These are phyloP conservation scores for Beauveria caledonica DNA, from an alignment of 2,329 filamentous ascomycete genomes.

Conservation along the genomic window DNA sequence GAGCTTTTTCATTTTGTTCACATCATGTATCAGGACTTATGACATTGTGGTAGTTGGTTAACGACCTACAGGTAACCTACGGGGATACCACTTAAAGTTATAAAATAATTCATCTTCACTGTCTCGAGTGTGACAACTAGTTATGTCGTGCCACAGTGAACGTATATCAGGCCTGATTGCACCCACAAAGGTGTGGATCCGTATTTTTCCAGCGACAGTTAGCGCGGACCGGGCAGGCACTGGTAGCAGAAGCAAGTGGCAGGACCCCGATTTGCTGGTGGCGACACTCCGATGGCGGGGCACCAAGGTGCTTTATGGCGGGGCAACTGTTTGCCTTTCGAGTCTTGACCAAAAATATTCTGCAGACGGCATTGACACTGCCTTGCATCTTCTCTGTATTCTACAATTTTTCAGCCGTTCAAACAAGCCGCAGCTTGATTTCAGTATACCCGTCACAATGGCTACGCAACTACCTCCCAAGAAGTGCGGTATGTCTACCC, in stretches of 20 bases:
- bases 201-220: too few relatives aligned
- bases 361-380: background rate
- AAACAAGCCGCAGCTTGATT: background rate
- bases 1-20: background rate
- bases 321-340: background rate
- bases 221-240: background rate
- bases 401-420: background rate
- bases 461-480: constrained; percentile 43
- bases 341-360: constrained; percentile 3
- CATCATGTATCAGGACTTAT: background rate
- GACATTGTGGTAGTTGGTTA: background rate
- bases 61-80: background rate
- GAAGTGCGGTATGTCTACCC: constrained; percentile 45
- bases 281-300: constrained; percentile 11
- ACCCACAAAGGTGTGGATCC: too few relatives aligned
- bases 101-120: background rate
- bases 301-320: constrained; percentile 2
- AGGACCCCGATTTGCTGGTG: background rate
- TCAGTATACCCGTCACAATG: constrained; percentile 16
- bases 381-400: background rate
- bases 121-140: too few relatives aligned
- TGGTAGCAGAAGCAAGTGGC: background rate
- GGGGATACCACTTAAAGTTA: background rate
- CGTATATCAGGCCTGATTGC: too few relatives aligned
- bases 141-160: background rate